These are phyloP conservation scores for Rhododendron griersonianum DNA, from an alignment of 148 eudicot species.

Conservation along the genomic window DNA sequence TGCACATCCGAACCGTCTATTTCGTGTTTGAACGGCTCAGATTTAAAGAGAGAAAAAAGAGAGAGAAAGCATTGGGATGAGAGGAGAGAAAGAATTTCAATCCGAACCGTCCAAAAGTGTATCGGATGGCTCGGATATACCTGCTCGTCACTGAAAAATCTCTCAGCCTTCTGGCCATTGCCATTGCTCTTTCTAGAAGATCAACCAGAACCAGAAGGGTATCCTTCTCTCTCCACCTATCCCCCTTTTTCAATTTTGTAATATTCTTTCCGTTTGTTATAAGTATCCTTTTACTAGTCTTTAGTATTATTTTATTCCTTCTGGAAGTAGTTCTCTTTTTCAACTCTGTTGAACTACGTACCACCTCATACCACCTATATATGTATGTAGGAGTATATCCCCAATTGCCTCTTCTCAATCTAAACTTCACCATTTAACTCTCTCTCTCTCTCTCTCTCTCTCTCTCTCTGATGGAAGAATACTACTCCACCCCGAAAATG, in stretches of 20 bases:
- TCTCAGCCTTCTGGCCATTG: background rate
- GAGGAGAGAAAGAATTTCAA: too few relatives aligned
- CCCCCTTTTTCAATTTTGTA: background rate
- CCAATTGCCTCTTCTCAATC: background rate
- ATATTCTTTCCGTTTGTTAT: background rate
- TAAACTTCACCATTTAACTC: background rate
- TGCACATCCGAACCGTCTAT: too few relatives aligned
- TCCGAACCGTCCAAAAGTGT: too few relatives aligned
- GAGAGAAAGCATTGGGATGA: too few relatives aligned
- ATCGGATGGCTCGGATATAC: too few relatives aligned
- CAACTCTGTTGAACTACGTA: background rate
- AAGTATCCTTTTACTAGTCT: background rate
- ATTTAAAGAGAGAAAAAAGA: too few relatives aligned
- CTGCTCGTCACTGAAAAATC: too few relatives aligned
- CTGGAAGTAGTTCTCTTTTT: background rate
- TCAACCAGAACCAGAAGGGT: background rate
- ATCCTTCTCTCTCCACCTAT: background rate
- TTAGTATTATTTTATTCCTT: background rate
- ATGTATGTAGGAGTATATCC: background rate
- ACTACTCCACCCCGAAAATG: background rate
- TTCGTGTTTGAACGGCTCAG: too few relatives aligned
- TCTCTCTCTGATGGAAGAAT: background rate
- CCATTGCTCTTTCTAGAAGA: background rate
- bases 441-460: background rate
- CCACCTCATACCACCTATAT: background rate